Evolutionary conservation across 352 stramenopile species (phyloP), one percentile per base, ranked within the genome.

Genomic region (Phytophthora sansomeana): DNA sequence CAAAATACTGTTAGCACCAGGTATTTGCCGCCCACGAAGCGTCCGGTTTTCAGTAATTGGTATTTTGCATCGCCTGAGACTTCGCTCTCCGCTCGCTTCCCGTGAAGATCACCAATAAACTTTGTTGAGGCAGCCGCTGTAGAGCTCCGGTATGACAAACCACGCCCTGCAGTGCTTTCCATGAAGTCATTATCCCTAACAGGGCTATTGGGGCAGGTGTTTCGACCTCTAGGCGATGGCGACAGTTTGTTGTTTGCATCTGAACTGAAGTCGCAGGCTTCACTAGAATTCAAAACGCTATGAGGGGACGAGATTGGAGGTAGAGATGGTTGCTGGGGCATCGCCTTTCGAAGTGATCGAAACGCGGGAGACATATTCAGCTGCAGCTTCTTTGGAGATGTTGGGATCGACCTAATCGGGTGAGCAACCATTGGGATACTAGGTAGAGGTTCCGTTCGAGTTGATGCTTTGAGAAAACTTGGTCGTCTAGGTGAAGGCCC

Each of bases 1-100:
- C 74, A 90, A 46, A 86, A 90, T 8, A 92, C 83, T 6, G 81
- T 90, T 29, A 92, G 51, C 6, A 90, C 65, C 7, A 92, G 67
- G 55, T 92, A 92, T 11, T 70, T 79, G 19, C 83, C 83, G 1
- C 78, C 83, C 1, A 91, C 68, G 49, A 92, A 90, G 6, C 81
- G 81, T 4, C 83, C 83, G 0, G 77, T 79, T 60, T 86, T 92
- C 6, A 92, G 72, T 19, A 92, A 42, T 63, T 81, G 79, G 38
- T 92, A 90, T 36, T 81, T 83, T 6, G 72, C 63, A 17, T 75
- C 63, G 4, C 54, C 63, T 8, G 65, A 60, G 10, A 55, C 44
- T 19, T 72, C 71, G 9, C 28, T 58, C 8, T 70, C 61, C 38
- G 46, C 47, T 69, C 70, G 57, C 4, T 35, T 56, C 5, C n/a